A percentile compares a stretch with the other conserved stretches of the same genome.
Evolutionary conservation across 371 early-diverging fungal species (phyloP).

Genomic region (Syncephalastrum sp.): DNA sequence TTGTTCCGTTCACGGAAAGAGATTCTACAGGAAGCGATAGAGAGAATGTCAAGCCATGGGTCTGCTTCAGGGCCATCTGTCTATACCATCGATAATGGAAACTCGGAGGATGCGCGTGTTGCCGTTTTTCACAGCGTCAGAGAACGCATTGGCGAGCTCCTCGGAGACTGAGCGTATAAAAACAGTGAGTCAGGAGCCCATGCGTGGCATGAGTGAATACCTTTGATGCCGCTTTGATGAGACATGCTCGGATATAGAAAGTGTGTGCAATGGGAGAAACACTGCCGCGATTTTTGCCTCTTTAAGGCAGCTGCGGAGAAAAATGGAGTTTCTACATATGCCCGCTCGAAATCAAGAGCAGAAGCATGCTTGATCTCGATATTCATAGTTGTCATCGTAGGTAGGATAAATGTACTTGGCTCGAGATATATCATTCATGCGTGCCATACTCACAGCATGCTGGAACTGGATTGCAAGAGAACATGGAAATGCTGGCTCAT

Average conservation of each 20-base stretch:
- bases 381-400: no score
- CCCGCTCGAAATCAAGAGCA: no score
- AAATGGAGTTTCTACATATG: no score
- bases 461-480: no score
- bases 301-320: no score
- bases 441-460: no score
- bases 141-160: conserved; percentile 49
- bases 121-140: conserved; percentile 38
- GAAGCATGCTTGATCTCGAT: no score
- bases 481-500: no score
- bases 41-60: neutral
- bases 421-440: no score
- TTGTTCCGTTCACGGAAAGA: conserved; percentile 41
- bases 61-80: neutral
- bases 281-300: no score
- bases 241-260: conserved; percentile 35
- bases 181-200: neutral
- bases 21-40: conserved; percentile 28
- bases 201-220: conserved; percentile 16
- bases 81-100: conserved; percentile 47
- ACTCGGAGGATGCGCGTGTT: conserved; percentile 47
- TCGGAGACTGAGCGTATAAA: conserved; percentile 38
- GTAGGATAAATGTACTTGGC: no score
- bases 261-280: neutral
- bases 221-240: conserved; percentile 62